Conservation (phyloP, 495 filamentous ascomycete genomes). For the Delitschia confertaspora region DNA sequence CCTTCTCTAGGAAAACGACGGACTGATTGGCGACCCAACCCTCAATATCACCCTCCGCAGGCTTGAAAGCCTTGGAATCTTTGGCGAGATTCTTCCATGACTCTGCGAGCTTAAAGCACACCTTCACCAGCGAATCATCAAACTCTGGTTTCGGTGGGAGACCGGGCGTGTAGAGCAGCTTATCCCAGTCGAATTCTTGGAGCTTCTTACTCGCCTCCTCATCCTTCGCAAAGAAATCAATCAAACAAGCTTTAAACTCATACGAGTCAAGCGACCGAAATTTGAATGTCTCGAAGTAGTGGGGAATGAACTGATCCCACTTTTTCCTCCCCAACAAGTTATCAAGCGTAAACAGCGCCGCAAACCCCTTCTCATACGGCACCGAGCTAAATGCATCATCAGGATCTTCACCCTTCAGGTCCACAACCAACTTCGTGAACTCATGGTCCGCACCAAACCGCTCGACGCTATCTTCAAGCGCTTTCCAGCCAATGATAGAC, state of each 20-base stretch:
- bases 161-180: conserved; percentile 75
- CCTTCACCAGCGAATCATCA: conserved; percentile 77
- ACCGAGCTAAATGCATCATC: conserved; percentile 90
- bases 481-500: conserved; percentile 71
- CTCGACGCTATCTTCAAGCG: conserved; percentile 63
- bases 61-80: conserved; percentile 47
- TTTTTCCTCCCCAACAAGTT: conserved; percentile 72
- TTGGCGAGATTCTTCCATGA: conserved; percentile 57
- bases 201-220: conserved; percentile 57
- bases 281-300: conserved; percentile 36
- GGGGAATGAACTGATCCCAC: conserved; percentile 88
- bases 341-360: conserved; percentile 77
- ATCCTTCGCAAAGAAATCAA: conserved; percentile 72
- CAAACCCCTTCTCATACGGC: conserved; percentile 74
- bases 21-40: conserved; percentile 74
- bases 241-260: conserved; percentile 80
- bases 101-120: conserved; percentile 69
- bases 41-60: conserved; percentile 56
- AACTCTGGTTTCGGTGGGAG: conserved; percentile 84
- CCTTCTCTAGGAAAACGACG: conserved; percentile 75
- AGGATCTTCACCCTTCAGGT: conserved; percentile 81
- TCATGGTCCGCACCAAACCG: conserved; percentile 72
- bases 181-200: conserved; percentile 67
- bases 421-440: conserved; percentile 83
- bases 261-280: conserved; percentile 76